phyloP scores from a whole-genome alignment of 2,329 filamentous ascomycete genomes.

The Aspergillus terreus region DNA sequence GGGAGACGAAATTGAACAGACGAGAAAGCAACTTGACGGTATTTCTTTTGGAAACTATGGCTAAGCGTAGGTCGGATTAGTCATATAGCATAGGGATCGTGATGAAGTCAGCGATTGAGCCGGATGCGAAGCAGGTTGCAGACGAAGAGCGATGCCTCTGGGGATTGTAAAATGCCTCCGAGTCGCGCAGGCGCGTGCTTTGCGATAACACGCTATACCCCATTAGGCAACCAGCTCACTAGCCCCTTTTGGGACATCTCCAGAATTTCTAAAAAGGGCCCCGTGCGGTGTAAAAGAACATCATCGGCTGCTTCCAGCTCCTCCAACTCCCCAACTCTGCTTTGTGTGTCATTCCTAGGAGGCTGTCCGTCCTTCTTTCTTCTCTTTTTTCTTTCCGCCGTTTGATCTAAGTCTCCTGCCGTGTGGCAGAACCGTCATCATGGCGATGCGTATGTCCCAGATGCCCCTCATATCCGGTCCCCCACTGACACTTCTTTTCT shows the following conservation, averaged over 20 bases:
- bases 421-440: conserved; percentile 37
- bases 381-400: conserved; percentile 6
- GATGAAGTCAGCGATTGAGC: background rate
- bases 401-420: conserved; percentile 21
- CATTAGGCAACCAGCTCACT: conserved; percentile 38
- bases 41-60: background rate
- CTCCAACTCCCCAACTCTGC: conserved; percentile 21
- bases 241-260: conserved; percentile 30
- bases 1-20: conserved; percentile 20
- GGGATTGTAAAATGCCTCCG: conserved; percentile 6
- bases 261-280: conserved; percentile 31
- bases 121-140: background rate
- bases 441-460: conserved; percentile 46
- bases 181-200: conserved; percentile 28
- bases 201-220: conserved; percentile 31
- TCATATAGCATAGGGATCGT: background rate
- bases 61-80: background rate
- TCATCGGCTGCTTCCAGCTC: conserved; percentile 6
- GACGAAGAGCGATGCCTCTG: conserved; percentile 7
- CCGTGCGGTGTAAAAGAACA: conserved; percentile 15
- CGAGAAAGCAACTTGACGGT: conserved; percentile 31
- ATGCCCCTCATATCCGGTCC: conserved; percentile 33
- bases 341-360: conserved; percentile 9
- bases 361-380: conserved; percentile 8
- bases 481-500: conserved; percentile 23